Evolutionary conservation across 108 stramenopile species (phyloP).

Genomic region (Discostella pseudostelligera): DNA sequence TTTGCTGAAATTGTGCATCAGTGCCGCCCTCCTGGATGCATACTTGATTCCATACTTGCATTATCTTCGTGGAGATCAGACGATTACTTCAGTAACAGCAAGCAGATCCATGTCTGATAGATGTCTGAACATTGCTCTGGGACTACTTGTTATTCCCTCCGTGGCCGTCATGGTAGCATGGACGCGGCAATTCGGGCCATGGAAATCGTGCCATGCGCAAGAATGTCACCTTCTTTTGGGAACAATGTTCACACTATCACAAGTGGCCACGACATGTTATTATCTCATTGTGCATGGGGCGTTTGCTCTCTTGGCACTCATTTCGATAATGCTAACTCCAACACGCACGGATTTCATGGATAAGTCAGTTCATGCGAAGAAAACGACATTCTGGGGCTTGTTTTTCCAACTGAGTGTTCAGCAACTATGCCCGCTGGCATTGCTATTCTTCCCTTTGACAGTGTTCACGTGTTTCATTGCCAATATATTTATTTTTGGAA

Average conservation of each 20-base stretch:
- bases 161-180: slow-evolving; percentile 8
- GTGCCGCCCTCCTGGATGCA: slow-evolving; percentile 18
- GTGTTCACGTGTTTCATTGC: background rate
- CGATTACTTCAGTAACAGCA: background rate
- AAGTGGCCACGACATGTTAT: slow-evolving; percentile 18
- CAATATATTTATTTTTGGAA: background rate
- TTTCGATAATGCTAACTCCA: background rate
- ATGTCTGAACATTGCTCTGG: slow-evolving; percentile 6
- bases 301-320: slow-evolving; percentile 2
- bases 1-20: slow-evolving; percentile 32
- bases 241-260: slow-evolving; percentile 30
- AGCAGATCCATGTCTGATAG: background rate
- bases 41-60: slow-evolving; percentile 9
- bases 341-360: too few species aligned
- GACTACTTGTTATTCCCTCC: slow-evolving; percentile 14
- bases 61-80: background rate
- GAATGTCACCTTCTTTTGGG: slow-evolving; percentile 38
- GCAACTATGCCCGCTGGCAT: slow-evolving; percentile 1
- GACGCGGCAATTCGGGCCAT: slow-evolving; percentile 8
- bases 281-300: slow-evolving; percentile 20
- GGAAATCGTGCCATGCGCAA: slow-evolving; percentile 13
- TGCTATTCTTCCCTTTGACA: slow-evolving; percentile 5
- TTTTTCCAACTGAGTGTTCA: background rate
- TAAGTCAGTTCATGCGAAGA: background rate
- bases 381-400: slow-evolving; percentile 1